Base-by-base conservation (phyloP, 257 asterid genomes). In the Sherardia arvensis region DNA sequence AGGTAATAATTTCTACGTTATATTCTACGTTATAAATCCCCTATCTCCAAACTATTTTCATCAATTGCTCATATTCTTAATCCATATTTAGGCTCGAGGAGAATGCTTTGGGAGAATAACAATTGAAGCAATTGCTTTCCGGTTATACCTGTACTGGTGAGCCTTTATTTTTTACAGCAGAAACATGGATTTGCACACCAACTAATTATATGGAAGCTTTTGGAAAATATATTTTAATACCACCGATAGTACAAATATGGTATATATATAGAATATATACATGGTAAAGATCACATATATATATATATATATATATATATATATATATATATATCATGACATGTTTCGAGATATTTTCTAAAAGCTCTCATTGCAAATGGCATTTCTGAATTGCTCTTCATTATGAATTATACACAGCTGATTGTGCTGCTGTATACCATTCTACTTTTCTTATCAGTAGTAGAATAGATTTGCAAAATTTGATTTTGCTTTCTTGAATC, bases 61-160 rank as follows among this genome's bases (percentile, higher is more conserved):
- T 22, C 25, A 15, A 4, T 4, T n/a, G 21, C 21, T 12, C 23
- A 23, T 21, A 22, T 34, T 40, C 11, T 56, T 63, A 45, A 59
- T 48, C 40, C 53, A 43, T 8, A 43, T 74, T 73, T 65, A 92
- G 99, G 95, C 87, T 30, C 91, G 99, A 40, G 99, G 97, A 63
- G 99, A 92, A 73, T 89, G 99, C 73, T 92, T 92, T 73, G 99
- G 99, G 66, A 85, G 99, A 83, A 92, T 92, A 64, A 92, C 97
- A 28, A 92, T 92, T 75, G 99, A 92, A 82, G 99, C 99, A 61
- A 92, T 92, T 97, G 99, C 99, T 30, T 92, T 92, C 77, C 85
- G 87, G 87, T 83, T 92, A n/a, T n/a, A 66, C 97, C 99, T 65
- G 97, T 89, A 63, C 75, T 87, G 93, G 99, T 92, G 74, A 80